Percentiles rank a stretch among this genome's conserved stretches.
Conservation (phyloP, 2,329 filamentous ascomycete genomes). For the Ophidiomyces ophidiicola region DNA sequence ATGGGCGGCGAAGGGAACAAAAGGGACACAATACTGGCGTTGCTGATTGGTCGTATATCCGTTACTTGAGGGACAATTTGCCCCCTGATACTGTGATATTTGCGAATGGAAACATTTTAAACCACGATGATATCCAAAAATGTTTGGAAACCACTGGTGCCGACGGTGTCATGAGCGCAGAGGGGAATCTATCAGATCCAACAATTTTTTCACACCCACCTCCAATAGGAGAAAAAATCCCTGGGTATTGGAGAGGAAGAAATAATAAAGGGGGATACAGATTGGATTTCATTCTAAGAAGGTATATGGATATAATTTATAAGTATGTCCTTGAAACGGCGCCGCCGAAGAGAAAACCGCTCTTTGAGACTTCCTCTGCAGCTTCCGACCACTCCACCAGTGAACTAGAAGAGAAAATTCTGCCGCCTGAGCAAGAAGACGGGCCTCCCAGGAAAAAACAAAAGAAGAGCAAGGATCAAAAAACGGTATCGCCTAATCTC, state of each 20-base stretch:
- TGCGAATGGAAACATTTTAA: conserved; percentile 88
- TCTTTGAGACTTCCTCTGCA: conserved; percentile 55
- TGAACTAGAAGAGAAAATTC: conserved; percentile 6
- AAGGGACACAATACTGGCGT: conserved; percentile 92
- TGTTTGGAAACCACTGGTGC: conserved; percentile 76
- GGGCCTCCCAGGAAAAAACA: conserved; percentile 41
- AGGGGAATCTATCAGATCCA: conserved; percentile 88
- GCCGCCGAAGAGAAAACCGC: conserved; percentile 51
- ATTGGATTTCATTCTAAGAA: conserved; percentile 72
- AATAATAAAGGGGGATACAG: conserved; percentile 75
- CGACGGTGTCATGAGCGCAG: conserved; percentile 90
- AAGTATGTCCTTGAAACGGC: conserved; percentile 58
- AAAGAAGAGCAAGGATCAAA: conserved; percentile 31
- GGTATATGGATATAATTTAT: conserved; percentile 86
- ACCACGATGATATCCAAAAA: conserved; percentile 60
- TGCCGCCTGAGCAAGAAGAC: conserved; percentile 28
- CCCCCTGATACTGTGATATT: conserved; percentile 86
- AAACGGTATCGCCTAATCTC: conserved; percentile 52
- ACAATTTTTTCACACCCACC: conserved; percentile 67
- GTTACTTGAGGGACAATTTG: conserved; percentile 68
- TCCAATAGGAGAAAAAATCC: conserved; percentile 49
- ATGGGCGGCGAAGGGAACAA: conserved; percentile 77
- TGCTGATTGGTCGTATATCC: conserved; percentile 81
- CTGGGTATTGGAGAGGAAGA: conserved; percentile 75
- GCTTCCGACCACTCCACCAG: conserved; percentile 21